Evolutionary conservation across 176 grass and related monocot species (phyloP).

Genomic region (Eremochloa ophiuroides): DNA sequence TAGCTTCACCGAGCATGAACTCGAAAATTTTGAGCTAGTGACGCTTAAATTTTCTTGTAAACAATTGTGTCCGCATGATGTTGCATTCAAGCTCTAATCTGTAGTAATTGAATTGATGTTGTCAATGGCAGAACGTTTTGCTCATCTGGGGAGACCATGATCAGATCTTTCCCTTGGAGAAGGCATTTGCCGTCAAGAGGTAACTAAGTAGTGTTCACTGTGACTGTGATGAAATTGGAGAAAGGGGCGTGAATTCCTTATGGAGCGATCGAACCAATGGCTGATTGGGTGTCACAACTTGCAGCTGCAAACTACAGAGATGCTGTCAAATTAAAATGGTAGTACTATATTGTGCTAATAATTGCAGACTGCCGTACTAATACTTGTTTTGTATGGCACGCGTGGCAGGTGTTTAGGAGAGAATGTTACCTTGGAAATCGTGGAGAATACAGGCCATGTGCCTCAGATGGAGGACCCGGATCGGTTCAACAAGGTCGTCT

Average conservation of each 20-base stretch:
- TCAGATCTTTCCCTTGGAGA: conserved; percentile 65
- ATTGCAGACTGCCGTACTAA: background rate
- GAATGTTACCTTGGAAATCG: conserved; percentile 40
- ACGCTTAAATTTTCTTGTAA: background rate
- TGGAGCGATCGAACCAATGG: background rate
- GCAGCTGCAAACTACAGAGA: background rate
- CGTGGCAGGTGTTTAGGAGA: conserved; percentile 48
- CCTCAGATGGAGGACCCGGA: conserved; percentile 68
- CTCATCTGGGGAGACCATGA: conserved; percentile 74
- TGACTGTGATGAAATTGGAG: background rate
- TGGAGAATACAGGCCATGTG: conserved; percentile 50
- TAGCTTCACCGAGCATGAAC: too few relatives aligned
- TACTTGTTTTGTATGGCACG: background rate
- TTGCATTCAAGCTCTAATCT: background rate
- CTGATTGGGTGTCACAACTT: background rate
- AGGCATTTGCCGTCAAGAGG: conserved; percentile 59
- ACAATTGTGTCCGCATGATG: background rate
- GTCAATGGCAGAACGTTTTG: conserved; percentile 45
- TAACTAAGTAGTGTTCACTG: background rate
- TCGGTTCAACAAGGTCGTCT: conserved; percentile 55
- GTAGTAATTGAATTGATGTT: background rate
- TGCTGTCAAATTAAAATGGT: background rate
- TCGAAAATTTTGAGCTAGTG: too few relatives aligned
- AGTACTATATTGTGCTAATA: background rate
- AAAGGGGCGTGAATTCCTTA: background rate